Base-by-base conservation (phyloP, 2,329 filamentous ascomycete genomes). In the Metarhizium anisopliae region DNA sequence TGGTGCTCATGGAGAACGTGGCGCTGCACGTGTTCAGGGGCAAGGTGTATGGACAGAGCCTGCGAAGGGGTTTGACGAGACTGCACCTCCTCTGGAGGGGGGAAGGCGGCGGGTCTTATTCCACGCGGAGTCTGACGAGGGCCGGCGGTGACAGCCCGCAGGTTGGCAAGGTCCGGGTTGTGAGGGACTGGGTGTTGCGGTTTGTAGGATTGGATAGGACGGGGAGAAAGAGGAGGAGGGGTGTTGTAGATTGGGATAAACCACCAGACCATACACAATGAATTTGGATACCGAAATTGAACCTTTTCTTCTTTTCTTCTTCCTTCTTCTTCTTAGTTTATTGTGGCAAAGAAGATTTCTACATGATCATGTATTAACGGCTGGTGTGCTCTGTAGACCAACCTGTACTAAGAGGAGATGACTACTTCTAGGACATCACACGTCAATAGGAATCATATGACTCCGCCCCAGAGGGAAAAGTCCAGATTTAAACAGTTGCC, bases 31-130 rank as follows among this genome's bases (percentile, higher is more conserved):
- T 83, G 4, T 97, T 93, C 67, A 80, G 80, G 53, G 82, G 83
- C 50, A 85, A 81, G 62, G 92, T 96, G 0, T 91, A 94, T 63
- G 92, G 93, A 0, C 88, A 95, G 68, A 94, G 87, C 64, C 72
- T 96, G 59, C 82, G 87, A 32, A 81, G 81, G 59, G 83, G 83
- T 7, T 79, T 88, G 62, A 92, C 89, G 4, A 83, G 79, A 59
- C 74, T 93, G 30, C 78, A 85, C 59, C 71, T 95, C 47, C 70
- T 95, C 18, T 83, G 74, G 72, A 61, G 77, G 66, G 42, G 83
- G 80, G 66, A 67, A 64, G 57, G 77, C 1, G 60, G 73, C 4
- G 85, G 85, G 0, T 72, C 81, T 43, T 89, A 88, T 63, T 78
- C 73, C 4, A 67, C 74, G 1, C 73, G 72, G 25, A 77, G 80